A percentile compares a stretch with the other conserved stretches of the same genome.
Conservation (phyloP, 768 basidiomycete genomes). For the Russula abietina region DNA sequence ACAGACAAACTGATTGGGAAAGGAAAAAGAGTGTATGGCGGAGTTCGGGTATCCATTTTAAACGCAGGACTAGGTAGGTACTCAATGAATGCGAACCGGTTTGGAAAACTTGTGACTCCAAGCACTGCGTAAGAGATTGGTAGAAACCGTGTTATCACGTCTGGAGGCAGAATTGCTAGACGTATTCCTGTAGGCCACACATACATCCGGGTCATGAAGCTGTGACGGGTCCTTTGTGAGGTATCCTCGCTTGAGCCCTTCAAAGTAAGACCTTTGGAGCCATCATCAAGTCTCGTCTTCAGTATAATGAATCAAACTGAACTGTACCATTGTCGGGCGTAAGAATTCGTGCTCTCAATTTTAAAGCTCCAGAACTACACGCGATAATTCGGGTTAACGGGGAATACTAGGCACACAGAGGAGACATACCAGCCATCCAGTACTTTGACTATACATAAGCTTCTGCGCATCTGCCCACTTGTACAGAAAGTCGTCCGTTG, state of each 20-base stretch:
- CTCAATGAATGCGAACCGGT: neutral
- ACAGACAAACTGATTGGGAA: neutral
- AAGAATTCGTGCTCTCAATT: conserved; percentile 48
- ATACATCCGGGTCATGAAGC: conserved; percentile 55
- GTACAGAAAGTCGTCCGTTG: conserved; percentile 53
- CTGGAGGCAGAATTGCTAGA: neutral
- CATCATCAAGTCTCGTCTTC: neutral
- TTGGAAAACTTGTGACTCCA: neutral
- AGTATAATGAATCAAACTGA: neutral
- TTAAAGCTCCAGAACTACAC: conserved; percentile 69
- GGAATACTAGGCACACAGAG: neutral
- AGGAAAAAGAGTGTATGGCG: neutral
- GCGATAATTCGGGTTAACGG: neutral
- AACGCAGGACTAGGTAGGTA: neutral
- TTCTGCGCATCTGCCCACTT: conserved; percentile 79
- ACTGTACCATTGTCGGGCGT: conserved; percentile 60
- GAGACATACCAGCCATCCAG: conserved; percentile 60
- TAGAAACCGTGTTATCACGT: neutral
- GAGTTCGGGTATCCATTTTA: neutral
- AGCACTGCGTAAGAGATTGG: neutral
- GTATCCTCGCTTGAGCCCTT: conserved; percentile 53
- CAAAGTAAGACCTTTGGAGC: conserved; percentile 59
- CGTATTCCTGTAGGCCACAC: conserved; percentile 41
- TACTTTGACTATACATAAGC: conserved; percentile 49
- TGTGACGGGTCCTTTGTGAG: conserved; percentile 57